Conservation (phyloP, 2,329 filamentous ascomycete species). For the Aspergillus caelatus region DNA sequence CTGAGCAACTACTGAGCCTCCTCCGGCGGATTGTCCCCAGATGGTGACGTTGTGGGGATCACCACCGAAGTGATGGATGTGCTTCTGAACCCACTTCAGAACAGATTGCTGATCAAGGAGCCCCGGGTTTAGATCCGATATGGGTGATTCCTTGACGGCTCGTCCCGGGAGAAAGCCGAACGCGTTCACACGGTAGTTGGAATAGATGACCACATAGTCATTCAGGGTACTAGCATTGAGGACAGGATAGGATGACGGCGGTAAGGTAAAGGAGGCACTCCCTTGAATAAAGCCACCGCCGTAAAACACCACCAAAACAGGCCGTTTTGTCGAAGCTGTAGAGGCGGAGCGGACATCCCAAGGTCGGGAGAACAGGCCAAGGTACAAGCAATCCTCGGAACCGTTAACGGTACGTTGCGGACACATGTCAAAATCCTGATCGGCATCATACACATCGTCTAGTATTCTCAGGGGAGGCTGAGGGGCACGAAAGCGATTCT, state of each 20-base stretch:
- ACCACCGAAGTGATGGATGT: constrained; percentile 59
- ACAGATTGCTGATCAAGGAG: constrained; percentile 57
- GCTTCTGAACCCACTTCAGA: constrained; percentile 56
- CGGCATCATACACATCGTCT: constrained; percentile 58
- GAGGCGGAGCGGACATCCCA: constrained; percentile 44
- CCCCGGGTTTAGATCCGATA: constrained; percentile 55
- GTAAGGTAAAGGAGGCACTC: constrained; percentile 57
- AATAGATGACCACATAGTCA: constrained; percentile 55
- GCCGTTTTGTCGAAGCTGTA: constrained; percentile 32
- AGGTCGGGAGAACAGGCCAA: constrained; percentile 62
- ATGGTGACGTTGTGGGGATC: constrained; percentile 57
- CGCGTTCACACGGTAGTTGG: constrained; percentile 61
- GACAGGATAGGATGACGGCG: constrained; percentile 60
- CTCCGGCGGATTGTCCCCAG: constrained; percentile 60
- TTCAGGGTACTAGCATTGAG: constrained; percentile 57
- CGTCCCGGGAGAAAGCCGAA: constrained; percentile 58
- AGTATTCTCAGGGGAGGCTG: constrained; percentile 56
- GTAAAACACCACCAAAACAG: constrained; percentile 64
- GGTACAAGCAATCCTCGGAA: constrained; percentile 64
- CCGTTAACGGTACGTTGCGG: constrained; percentile 60
- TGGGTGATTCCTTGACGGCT: constrained; percentile 48
- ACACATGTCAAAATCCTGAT: constrained; percentile 60
- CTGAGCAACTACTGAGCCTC: constrained; percentile 42
- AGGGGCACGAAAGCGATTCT: constrained; percentile 63
- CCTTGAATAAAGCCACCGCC: constrained; percentile 66